Percentiles rank a stretch among this genome's conserved stretches.
phyloP scores from a whole-genome alignment of 352 stramenopile species.

The Pythium coloratum region DNA sequence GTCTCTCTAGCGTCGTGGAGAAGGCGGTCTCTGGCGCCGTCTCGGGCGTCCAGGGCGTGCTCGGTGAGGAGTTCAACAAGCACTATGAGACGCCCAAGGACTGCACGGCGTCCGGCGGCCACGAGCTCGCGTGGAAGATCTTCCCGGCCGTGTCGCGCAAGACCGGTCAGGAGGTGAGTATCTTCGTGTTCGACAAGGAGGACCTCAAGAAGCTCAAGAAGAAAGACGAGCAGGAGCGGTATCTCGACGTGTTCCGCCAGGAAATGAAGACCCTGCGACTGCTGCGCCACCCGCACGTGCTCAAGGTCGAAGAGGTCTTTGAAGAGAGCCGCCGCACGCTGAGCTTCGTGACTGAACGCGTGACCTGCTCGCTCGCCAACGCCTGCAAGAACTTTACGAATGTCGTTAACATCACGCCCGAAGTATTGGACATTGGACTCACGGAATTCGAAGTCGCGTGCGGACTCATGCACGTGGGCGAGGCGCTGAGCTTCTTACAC shows the following conservation, averaged over 20 bases:
- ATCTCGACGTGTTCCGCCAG: conserved; percentile 85
- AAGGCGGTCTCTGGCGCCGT: conserved; percentile 80
- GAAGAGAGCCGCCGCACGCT: conserved; percentile 85
- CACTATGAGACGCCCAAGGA: conserved; percentile 87
- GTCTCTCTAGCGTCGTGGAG: conserved; percentile 29
- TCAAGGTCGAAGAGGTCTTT: conserved; percentile 91
- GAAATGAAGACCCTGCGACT: conserved; percentile 88
- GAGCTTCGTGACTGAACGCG: conserved; percentile 89
- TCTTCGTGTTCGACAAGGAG: conserved; percentile 89
- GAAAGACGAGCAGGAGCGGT: conserved; percentile 84
- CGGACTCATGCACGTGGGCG: conserved; percentile 86
- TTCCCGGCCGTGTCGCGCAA: conserved; percentile 82
- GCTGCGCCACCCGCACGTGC: conserved; percentile 85
- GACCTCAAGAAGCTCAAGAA: conserved; percentile 81
- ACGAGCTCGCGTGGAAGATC: conserved; percentile 85
- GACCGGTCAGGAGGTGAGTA: conserved; percentile 73
- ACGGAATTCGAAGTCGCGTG: conserved; percentile 88
- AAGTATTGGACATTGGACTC: conserved; percentile 86
- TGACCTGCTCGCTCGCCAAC: conserved; percentile 90
- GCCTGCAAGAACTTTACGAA: conserved; percentile 90
- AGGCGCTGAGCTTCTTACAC: conserved; percentile 90
- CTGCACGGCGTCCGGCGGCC: conserved; percentile 78
- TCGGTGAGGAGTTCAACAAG: conserved; percentile 86
- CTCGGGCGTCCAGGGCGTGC: conserved; percentile 58
- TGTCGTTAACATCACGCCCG: conserved; percentile 79